Conservation (phyloP, 2,329 filamentous ascomycete species). For the Furcasterigmium furcatum region DNA sequence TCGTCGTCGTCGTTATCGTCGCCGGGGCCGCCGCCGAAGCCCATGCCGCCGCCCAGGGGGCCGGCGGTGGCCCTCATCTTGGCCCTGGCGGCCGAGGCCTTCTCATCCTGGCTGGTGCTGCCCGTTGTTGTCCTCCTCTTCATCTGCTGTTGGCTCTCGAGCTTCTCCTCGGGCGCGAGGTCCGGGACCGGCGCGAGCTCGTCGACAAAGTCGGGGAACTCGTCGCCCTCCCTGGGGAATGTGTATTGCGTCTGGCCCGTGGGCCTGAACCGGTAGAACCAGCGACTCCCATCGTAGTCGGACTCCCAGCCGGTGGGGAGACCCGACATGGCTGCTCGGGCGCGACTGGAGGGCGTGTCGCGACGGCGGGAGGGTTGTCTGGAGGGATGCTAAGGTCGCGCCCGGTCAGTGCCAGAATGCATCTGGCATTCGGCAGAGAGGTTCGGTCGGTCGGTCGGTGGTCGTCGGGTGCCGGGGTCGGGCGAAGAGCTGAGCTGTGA, state of each 20-base stretch:
- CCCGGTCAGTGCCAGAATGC: no score
- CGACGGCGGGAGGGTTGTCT: no score
- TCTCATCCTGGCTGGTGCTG: conserved; percentile 3
- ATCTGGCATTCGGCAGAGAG: no score
- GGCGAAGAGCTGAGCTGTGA: no score
- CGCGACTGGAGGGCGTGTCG: neutral
- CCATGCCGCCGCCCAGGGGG: conserved; percentile 13
- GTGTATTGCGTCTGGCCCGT: conserved; percentile 53
- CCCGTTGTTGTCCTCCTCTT: conserved; percentile 27
- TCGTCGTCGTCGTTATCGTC: conserved; percentile 27
- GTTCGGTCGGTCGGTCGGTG: no score
- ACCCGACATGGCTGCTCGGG: conserved; percentile 26
- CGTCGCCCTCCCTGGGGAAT: conserved; percentile 55
- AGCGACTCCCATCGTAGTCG: conserved; percentile 55
- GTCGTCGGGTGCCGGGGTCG: no score
- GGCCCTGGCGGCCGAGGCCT: neutral
- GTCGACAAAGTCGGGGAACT: conserved; percentile 50
- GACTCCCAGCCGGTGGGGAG: conserved; percentile 54
- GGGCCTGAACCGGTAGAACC: conserved; percentile 55
- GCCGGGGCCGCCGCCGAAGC: conserved; percentile 12
- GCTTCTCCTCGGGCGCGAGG: conserved; percentile 48
- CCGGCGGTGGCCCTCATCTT: conserved; percentile 15
- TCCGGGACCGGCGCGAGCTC: conserved; percentile 28
- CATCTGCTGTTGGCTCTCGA: conserved; percentile 49
- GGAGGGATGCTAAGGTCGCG: no score